A percentile compares a stretch with the other conserved stretches of the same genome.
phyloP scores from a whole-genome alignment of 2,329 filamentous ascomycete genomes.

The Cordyceps farinosa region DNA sequence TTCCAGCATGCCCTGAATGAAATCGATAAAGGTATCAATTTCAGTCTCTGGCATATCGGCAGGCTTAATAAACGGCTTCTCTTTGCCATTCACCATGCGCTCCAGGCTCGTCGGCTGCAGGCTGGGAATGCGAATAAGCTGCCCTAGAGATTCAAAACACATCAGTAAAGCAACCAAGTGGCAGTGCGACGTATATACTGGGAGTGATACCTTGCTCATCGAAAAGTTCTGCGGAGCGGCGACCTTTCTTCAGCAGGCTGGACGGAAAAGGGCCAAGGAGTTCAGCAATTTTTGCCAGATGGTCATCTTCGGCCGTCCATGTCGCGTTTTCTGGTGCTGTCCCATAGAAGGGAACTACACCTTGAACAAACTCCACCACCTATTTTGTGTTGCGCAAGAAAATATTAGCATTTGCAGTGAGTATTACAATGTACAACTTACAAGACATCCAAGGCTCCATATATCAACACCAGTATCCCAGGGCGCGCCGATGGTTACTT shows the following conservation, averaged over 20 bases:
- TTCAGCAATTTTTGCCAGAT: neutral
- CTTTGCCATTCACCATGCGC: neutral
- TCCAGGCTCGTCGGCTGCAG: neutral
- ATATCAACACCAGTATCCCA: slow-evolving; percentile 24
- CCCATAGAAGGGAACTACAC: slow-evolving; percentile 2
- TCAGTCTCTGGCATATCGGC: neutral
- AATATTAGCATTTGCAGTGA: neutral
- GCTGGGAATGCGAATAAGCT: neutral
- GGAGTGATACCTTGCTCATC: slow-evolving; percentile 1
- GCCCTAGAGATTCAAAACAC: neutral
- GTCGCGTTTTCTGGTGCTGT: neutral
- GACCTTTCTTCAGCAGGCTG: neutral
- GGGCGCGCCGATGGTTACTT: slow-evolving; percentile 25
- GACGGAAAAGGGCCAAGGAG: neutral
- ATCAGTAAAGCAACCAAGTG: neutral
- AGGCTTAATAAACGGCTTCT: neutral
- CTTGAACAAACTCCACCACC: slow-evolving; percentile 10
- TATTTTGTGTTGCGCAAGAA: neutral
- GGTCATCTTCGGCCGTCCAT: slow-evolving; percentile 8
- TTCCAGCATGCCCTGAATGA: slow-evolving; percentile 2
- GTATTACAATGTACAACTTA: neutral
- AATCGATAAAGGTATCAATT: neutral
- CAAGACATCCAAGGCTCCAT: slow-evolving; percentile 24
- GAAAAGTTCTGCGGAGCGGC: neutral
- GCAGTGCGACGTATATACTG: neutral